These are phyloP conservation scores for Hypoxylon sp. DNA, from an alignment of 2,329 filamentous ascomycete species.

Conservation along the genomic window DNA sequence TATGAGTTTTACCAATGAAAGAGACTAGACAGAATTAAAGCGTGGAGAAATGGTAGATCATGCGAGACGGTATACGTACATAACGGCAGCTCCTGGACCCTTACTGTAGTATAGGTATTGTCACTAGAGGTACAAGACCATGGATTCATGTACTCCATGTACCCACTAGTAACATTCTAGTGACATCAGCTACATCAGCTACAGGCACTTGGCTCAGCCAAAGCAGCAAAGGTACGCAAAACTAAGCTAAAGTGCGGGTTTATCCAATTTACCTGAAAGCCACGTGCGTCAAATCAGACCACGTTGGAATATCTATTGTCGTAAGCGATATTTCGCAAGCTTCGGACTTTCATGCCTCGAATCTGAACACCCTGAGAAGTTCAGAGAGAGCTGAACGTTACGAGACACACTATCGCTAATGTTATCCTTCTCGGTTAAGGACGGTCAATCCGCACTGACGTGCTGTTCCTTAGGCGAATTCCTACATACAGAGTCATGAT, in stretches of 20 bases:
- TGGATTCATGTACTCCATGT: not conserved
- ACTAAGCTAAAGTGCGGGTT: conserved; percentile 10
- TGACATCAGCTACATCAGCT: not conserved
- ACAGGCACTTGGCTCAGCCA: too few relatives aligned
- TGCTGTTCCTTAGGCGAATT: conserved; percentile 14
- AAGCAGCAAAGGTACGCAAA: not conserved
- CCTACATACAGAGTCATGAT: conserved; percentile 19
- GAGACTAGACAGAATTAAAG: not conserved
- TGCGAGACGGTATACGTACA: conserved; percentile 1
- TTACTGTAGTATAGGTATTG: not conserved
- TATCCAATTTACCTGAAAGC: conserved; percentile 20
- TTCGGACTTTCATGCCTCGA: conserved; percentile 19
- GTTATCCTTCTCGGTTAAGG: conserved; percentile 32
- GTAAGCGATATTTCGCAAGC: conserved; percentile 27
- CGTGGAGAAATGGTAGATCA: not conserved
- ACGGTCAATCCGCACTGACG: conserved; percentile 29
- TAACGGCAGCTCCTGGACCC: not conserved
- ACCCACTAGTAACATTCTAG: conserved; percentile 11
- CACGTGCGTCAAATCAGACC: conserved; percentile 38
- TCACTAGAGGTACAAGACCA: not conserved
- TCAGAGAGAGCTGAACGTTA: conserved; percentile 19
- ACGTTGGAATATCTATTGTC: conserved; percentile 14
- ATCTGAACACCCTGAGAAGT: conserved; percentile 6
- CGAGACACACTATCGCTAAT: conserved; percentile 15
- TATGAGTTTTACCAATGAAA: not conserved